A percentile compares a stretch with the other conserved stretches of the same genome.
These are phyloP conservation scores for Zalaria sp. DNA, from an alignment of 2,329 filamentous ascomycete species.

Conservation along the genomic window DNA sequence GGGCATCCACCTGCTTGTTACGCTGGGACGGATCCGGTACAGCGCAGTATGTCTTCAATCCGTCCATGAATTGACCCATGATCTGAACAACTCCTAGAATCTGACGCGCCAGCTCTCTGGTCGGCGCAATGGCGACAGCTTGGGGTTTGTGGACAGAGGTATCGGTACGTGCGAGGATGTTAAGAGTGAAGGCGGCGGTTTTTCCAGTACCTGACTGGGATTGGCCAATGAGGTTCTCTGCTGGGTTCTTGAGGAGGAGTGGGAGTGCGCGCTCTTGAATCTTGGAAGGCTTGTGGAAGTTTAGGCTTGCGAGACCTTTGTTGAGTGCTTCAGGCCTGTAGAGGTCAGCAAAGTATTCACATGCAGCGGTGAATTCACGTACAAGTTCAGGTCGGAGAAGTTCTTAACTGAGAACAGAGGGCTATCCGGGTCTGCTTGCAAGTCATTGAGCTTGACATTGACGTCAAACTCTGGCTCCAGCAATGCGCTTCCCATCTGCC, in stretches of 20 bases:
- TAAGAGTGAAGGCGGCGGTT: slow-evolving; percentile 90
- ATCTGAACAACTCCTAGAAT: slow-evolving; percentile 72
- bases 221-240: slow-evolving; percentile 88
- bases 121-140: slow-evolving; percentile 79
- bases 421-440: slow-evolving; percentile 74
- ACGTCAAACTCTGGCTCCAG: slow-evolving; percentile 71
- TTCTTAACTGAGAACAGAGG: slow-evolving; percentile 73
- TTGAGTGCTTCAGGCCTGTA: slow-evolving; percentile 49
- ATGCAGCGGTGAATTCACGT: slow-evolving; percentile 22
- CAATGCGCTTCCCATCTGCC: slow-evolving; percentile 28
- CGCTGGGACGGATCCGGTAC: slow-evolving; percentile 65
- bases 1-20: slow-evolving; percentile 54
- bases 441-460: slow-evolving; percentile 79
- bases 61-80: slow-evolving; percentile 71
- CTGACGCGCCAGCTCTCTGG: slow-evolving; percentile 86
- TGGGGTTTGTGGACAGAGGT: slow-evolving; percentile 59
- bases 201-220: slow-evolving; percentile 99
- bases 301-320: slow-evolving; percentile 64
- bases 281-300: slow-evolving; percentile 91
- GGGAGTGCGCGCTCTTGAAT: slow-evolving; percentile 93
- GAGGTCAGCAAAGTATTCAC: slow-evolving; percentile 8
- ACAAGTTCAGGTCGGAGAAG: slow-evolving; percentile 82
- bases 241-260: slow-evolving; percentile 73
- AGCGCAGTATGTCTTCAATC: slow-evolving; percentile 63
- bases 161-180: slow-evolving; percentile 78